phyloP scores from a whole-genome alignment of 495 filamentous ascomycete genomes.

The Patellaria atrata region DNA sequence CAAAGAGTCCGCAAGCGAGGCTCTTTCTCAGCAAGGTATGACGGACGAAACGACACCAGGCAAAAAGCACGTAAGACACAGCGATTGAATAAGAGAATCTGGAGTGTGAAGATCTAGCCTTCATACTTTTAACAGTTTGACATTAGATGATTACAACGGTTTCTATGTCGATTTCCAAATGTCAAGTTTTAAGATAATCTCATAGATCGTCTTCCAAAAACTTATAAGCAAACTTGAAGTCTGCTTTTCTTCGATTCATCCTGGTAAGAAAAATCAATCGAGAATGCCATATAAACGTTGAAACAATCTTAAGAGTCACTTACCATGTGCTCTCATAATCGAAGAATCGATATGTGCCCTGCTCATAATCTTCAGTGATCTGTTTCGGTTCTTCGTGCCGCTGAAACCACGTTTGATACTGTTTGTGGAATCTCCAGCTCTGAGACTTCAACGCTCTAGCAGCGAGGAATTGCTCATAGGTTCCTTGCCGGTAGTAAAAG shows the following conservation, averaged over 20 bases:
- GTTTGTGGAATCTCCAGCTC: slow-evolving; percentile 98
- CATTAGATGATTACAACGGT: too few species aligned
- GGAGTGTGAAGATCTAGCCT: too few species aligned
- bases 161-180: too few species aligned
- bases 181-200: too few species aligned
- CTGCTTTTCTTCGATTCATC: slow-evolving; percentile 98
- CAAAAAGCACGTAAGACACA: too few species aligned
- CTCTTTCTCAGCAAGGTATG: too few species aligned
- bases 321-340: slow-evolving; percentile 99
- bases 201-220: slow-evolving; percentile 86
- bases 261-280: slow-evolving; percentile 32
- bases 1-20: too few species aligned
- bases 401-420: slow-evolving; percentile 99
- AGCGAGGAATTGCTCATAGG: slow-evolving; percentile 91
- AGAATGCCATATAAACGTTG: not conserved
- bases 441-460: slow-evolving; percentile 91
- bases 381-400: slow-evolving; percentile 95
- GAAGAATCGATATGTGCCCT: slow-evolving; percentile 97
- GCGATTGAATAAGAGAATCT: too few species aligned
- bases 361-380: slow-evolving; percentile 96
- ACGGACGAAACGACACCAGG: too few species aligned
- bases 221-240: slow-evolving; percentile 98
- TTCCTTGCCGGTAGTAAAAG: slow-evolving; percentile 95
- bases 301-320: slow-evolving; percentile 26
- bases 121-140: too few species aligned